A percentile compares a stretch with the other conserved stretches of the same genome.
phyloP scores from a whole-genome alignment of 2,329 filamentous ascomycete genomes.

The Aureobasidium sp. region DNA sequence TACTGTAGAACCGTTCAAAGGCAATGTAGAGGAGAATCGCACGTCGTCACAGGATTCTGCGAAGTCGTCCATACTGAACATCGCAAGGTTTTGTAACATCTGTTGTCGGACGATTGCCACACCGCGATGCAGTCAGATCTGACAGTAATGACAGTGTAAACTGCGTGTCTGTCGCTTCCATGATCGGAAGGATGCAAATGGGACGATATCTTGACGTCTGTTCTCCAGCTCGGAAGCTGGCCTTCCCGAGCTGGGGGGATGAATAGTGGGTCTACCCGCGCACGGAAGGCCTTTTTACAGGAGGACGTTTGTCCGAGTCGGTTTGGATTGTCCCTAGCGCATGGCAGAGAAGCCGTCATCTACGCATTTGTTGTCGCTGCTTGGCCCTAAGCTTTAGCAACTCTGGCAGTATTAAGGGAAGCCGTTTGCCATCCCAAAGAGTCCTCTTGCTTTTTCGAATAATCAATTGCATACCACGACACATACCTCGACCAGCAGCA shows the following conservation, averaged over 20 bases:
- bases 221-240: not conserved
- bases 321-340: not conserved
- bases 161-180: not conserved
- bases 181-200: not conserved
- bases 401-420: constrained; percentile 2
- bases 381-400: not conserved
- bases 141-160: not conserved
- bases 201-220: not conserved
- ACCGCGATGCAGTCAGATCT: not conserved
- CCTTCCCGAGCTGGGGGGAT: not conserved
- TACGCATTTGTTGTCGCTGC: constrained; percentile 8
- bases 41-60: not conserved
- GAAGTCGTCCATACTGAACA: not conserved
- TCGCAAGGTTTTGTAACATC: not conserved
- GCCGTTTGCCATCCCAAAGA: not conserved
- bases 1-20: not conserved
- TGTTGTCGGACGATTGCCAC: not conserved
- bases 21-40: not conserved
- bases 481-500: not conserved
- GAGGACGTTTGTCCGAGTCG: constrained; percentile 9
- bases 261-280: not conserved
- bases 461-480: not conserved
- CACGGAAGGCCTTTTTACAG: constrained; percentile 4
- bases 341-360: not conserved
- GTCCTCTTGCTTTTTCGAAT: not conserved